Conservation (phyloP, 805 yeast genomes). For the Candida maris region DNA sequence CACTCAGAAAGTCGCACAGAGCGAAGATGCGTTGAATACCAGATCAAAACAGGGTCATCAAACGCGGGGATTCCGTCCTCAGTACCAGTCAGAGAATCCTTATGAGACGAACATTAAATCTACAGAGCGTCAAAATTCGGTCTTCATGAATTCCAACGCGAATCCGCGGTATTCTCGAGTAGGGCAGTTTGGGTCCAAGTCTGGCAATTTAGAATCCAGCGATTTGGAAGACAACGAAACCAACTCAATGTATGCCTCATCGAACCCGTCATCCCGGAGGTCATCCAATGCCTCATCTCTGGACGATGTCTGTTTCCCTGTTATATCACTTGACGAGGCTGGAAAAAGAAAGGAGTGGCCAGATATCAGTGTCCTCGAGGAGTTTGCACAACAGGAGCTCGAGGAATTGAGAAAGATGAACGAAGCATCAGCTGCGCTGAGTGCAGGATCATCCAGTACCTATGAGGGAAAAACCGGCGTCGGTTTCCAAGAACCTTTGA, state of each 20-base stretch:
- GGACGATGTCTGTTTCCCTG: constrained; percentile 90
- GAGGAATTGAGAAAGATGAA: constrained; percentile 29
- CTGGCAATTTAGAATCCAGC: constrained; percentile 4
- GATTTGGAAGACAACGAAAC: constrained; percentile 13
- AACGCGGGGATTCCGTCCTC: constrained; percentile 1
- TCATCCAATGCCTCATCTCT: constrained; percentile 67
- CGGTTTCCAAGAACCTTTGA: constrained; percentile 38
- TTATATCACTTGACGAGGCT: constrained; percentile 46
- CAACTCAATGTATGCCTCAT: constrained; percentile 33
- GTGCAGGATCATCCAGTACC: constrained; percentile 18
- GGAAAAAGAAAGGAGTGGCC: constrained; percentile 65
- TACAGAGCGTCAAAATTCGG: background rate
- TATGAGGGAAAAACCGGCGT: constrained; percentile 24
- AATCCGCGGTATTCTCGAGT: constrained; percentile 1
- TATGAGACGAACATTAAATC: constrained; percentile 10
- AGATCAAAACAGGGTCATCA: constrained; percentile 9
- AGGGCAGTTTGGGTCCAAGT: constrained; percentile 1
- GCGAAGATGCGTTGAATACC: background rate
- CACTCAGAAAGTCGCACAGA: background rate
- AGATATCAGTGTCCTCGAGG: constrained; percentile 69
- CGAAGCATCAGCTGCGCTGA: constrained; percentile 26
- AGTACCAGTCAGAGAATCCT: constrained; percentile 17
- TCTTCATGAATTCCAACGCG: background rate
- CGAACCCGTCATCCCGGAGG: constrained; percentile 64
- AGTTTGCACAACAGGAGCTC: constrained; percentile 69